Base-by-base conservation (phyloP, 495 filamentous ascomycete genomes). In the Neurospora hispaniola region DNA sequence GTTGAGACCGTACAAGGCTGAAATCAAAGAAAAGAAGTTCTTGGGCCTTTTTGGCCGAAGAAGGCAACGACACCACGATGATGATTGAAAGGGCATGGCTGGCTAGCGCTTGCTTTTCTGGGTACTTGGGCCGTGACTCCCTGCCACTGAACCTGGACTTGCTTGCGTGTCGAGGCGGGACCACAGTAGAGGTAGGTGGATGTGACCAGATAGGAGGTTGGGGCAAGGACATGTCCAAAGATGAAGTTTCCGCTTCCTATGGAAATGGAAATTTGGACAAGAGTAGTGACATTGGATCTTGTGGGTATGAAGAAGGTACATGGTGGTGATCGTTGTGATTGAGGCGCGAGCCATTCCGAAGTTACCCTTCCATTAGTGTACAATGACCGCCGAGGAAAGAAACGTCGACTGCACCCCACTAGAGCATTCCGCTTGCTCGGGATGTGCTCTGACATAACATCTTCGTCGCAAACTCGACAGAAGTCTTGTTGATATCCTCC, bases 21-120 rank as follows among this genome's bases (percentile, higher is more conserved):
- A 79, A 70, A 76, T 76, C 41, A 77, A 73, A 54, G 77, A 78
- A 71, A 77, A 71, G 76, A 70, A 78, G 27, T 76, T 80, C 27
- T 77, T 73, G 71, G 79, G 79, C 1, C 42, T 78, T 11, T 81
- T 81, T 70, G 69, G 74, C 4, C 72, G 78, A 42, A 77, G 71
- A 39, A 72, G 59, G 42, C 69, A 72, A 39, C 14, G 69, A 5
- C 39, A 41, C 40, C 48, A 46, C 69, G 27, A 70, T 70, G 40
- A 42, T 69, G 38, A 70, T 18, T 23, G 71, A 72, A 14, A n/a
- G n/a, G 27, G 2, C 27, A 44, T 38, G 35, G n/a, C 39, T 12
- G 38, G n/a, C 20, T 44, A 18, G 40, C 42, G 4, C 70, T 44
- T 62, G 14, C 54, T 66, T 16, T 18, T 7, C 12, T 66, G 9